phyloP scores from a whole-genome alignment of 139 green algal genomes.

The Coccomyxa sp. region DNA sequence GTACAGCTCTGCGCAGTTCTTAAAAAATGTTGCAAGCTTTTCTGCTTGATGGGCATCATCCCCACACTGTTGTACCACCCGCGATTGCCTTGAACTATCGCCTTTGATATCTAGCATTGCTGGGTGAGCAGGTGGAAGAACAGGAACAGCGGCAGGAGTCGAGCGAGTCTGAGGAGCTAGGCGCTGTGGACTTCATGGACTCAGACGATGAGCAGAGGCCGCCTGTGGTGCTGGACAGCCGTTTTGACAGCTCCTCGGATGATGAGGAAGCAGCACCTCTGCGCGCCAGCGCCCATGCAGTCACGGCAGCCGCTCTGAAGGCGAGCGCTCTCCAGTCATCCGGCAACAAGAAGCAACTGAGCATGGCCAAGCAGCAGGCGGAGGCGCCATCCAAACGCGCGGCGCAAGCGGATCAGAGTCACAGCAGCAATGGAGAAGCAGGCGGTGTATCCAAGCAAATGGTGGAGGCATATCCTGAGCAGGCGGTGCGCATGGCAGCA shows the following conservation, averaged over 20 bases:
- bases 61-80: not conserved
- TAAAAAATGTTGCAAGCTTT: not conserved
- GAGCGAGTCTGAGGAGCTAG: not conserved
- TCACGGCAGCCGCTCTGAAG: too few species aligned
- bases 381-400: not conserved
- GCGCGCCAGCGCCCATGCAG: too few species aligned
- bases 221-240: not conserved
- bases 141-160: not conserved
- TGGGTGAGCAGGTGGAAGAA: not conserved
- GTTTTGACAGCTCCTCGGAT: not conserved
- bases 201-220: slow-evolving; percentile 4
- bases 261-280: not conserved
- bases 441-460: too few species aligned
- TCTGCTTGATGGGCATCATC: not conserved
- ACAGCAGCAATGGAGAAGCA: not conserved
- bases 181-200: slow-evolving; percentile 13
- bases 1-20: not conserved
- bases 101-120: too few species aligned
- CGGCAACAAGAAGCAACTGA: not conserved
- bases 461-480: too few species aligned
- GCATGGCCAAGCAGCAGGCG: not conserved
- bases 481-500: too few species aligned
- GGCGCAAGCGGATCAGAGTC: not conserved
- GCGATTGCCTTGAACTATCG: not conserved
- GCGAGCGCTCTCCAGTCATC: not conserved